Conservation (phyloP, 257 asterid species). For the Penstemon barbatus region DNA sequence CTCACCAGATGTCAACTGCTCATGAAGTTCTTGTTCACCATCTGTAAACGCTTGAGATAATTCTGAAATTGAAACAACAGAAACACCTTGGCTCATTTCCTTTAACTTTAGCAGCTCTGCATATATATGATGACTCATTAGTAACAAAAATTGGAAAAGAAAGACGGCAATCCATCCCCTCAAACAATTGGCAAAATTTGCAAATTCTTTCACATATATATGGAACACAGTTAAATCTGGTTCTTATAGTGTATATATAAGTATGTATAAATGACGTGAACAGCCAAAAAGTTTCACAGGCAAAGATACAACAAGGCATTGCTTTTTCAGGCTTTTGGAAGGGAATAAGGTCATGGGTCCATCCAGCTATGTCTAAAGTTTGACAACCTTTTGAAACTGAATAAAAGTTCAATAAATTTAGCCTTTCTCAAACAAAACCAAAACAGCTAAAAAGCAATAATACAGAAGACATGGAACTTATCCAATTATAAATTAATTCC, state of each 20-base stretch:
- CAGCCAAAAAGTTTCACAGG: neutral
- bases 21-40: slow-evolving; percentile 19
- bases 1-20: slow-evolving; percentile 34
- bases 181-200: neutral
- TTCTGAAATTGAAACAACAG: slow-evolving; percentile 34
- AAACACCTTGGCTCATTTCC: slow-evolving; percentile 47
- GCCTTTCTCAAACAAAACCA: neutral
- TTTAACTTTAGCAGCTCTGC: slow-evolving; percentile 67
- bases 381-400: neutral
- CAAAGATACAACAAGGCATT: neutral
- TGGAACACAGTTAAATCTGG: neutral
- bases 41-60: slow-evolving; percentile 17
- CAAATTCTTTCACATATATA: neutral
- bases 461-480: too few species aligned
- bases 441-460: neutral
- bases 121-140: slow-evolving; percentile 18
- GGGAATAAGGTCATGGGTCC: neutral
- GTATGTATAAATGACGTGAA: neutral
- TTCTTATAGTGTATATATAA: neutral
- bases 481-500: neutral
- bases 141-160: slow-evolving; percentile 10
- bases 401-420: neutral
- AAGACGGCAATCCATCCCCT: slow-evolving; percentile 1
- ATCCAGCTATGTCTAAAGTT: neutral
- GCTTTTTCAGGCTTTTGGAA: neutral